phyloP scores from a whole-genome alignment of 1,284 basidiomycete genomes.

The Ganoderma sinense region DNA sequence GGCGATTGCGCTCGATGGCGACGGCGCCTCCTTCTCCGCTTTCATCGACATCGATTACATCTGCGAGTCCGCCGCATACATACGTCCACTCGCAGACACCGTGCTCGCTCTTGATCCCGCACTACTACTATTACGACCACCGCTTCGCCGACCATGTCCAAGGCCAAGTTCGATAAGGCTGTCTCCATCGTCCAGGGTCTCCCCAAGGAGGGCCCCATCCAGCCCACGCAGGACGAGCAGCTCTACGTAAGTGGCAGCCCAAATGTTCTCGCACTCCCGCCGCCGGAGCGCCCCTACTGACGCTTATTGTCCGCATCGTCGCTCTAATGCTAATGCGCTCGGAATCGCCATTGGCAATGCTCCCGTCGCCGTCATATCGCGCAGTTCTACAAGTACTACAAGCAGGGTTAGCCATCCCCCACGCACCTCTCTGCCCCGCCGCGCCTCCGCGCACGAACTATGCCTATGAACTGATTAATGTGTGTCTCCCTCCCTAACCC shows the following conservation, averaged over 20 bases:
- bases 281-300: conserved; percentile 8
- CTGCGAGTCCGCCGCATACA: too few species aligned
- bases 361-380: background rate
- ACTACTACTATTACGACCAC: background rate
- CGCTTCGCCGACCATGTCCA: conserved; percentile 51
- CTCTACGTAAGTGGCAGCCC: conserved; percentile 66
- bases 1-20: conserved; percentile 86
- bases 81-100: too few species aligned
- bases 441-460: conserved; percentile 17
- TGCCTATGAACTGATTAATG: too few species aligned
- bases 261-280: conserved; percentile 8
- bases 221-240: conserved; percentile 80
- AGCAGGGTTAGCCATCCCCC: conserved; percentile 70
- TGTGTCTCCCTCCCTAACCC: too few species aligned
- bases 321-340: background rate
- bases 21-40: conserved; percentile 42
- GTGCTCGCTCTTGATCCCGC: conserved; percentile 18
- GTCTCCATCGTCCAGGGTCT: conserved; percentile 73
- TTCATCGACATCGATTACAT: conserved; percentile 37
- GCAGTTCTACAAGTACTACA: conserved; percentile 93
- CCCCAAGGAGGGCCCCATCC: conserved; percentile 83
- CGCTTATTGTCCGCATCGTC: background rate
- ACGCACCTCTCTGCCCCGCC: background rate
- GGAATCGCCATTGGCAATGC: background rate
- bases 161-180: conserved; percentile 83